Evolutionary conservation across 257 asterid genomes (phyloP).

Genomic region (Solanum chiquidenum): DNA sequence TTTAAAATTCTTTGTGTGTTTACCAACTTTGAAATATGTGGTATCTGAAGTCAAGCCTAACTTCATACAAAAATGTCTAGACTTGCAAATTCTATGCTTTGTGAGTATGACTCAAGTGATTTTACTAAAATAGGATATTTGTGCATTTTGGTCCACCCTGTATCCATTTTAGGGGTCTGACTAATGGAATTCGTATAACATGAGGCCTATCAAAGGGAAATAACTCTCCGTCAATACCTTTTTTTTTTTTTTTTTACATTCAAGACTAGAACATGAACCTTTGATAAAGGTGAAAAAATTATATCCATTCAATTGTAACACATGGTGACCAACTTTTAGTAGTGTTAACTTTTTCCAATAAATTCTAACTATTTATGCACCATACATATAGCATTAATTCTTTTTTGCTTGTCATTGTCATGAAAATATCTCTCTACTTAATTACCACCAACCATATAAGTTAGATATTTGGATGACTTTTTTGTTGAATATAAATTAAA

Average conservation of each 20-base stretch:
- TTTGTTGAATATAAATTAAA: neutral
- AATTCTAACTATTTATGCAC: neutral
- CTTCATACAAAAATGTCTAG: neutral
- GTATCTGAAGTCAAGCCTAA: neutral
- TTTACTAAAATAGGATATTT: neutral
- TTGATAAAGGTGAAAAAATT: accelerated
- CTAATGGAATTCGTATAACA: neutral
- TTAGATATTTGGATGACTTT: neutral
- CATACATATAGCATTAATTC: neutral
- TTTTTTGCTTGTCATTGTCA: neutral
- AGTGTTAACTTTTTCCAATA: neutral
- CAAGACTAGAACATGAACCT: neutral
- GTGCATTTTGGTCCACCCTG: neutral
- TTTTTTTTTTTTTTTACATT: neutral
- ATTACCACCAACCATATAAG: neutral
- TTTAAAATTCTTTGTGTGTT: neutral
- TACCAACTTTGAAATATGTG: neutral
- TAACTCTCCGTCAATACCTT: neutral
- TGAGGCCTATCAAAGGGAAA: neutral
- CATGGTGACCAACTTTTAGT: neutral
- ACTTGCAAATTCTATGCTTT: neutral
- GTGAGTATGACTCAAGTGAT: neutral
- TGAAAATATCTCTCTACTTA: neutral
- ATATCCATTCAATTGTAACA: neutral
- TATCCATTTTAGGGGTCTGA: neutral